Conservation (phyloP, 2,329 filamentous ascomycete species). For the Colletotrichum abscissum region DNA sequence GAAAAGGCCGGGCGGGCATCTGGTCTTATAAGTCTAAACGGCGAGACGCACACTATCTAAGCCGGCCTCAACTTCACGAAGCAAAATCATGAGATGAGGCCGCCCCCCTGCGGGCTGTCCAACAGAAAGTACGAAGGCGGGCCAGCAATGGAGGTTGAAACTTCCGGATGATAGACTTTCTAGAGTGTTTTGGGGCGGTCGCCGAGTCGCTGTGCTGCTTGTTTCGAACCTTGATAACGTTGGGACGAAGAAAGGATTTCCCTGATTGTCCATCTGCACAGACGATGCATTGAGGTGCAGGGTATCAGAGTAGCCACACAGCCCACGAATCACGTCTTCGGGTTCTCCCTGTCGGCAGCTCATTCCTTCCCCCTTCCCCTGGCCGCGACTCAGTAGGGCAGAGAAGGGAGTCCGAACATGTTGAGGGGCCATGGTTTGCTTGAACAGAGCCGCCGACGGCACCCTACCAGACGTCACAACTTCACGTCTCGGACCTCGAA, state of each 20-base stretch:
- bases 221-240: conserved; percentile 31
- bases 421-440: background rate
- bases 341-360: background rate
- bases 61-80: background rate
- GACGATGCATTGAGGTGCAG: conserved; percentile 30
- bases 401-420: conserved; percentile 14
- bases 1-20: background rate
- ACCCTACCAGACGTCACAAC: conserved; percentile 14
- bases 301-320: conserved; percentile 11
- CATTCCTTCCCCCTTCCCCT: background rate
- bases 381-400: conserved; percentile 3
- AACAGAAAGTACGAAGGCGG: background rate
- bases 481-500: conserved; percentile 31
- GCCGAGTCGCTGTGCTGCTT: conserved; percentile 21
- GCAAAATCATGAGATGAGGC: conserved; percentile 10
- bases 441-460: conserved; percentile 5
- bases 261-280: conserved; percentile 27
- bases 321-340: conserved; percentile 9
- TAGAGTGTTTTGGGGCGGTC: conserved; percentile 33
- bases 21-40: conserved; percentile 24
- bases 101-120: no score
- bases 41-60: background rate
- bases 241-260: conserved; percentile 32
- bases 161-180: conserved; percentile 32
- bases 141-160: conserved; percentile 11